These are phyloP conservation scores for Diospyros kaki DNA, from an alignment of 148 eudicot genomes.

Conservation along the genomic window DNA sequence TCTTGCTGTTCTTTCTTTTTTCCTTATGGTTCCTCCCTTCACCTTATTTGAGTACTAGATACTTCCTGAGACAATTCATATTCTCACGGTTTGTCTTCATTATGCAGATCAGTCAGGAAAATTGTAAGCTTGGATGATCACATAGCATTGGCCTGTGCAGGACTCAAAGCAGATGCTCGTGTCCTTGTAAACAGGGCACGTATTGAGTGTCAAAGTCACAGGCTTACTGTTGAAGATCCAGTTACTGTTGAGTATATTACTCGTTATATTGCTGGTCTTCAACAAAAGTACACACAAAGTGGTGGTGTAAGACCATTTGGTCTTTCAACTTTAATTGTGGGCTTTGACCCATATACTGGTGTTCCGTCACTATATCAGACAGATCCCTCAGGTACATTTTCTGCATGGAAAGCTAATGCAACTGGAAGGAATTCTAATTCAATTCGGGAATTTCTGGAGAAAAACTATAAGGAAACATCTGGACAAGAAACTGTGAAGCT, in stretches of 20 bases:
- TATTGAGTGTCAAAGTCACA: constrained; percentile 95
- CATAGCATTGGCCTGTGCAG: constrained; percentile 97
- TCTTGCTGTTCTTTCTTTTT: too few relatives aligned
- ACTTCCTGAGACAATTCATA: neutral
- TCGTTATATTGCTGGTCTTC: constrained; percentile 97
- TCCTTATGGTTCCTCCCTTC: too few relatives aligned
- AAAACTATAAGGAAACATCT: constrained; percentile 92
- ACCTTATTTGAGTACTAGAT: neutral
- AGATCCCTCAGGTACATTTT: constrained; percentile 98
- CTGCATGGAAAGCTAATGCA: constrained; percentile 99
- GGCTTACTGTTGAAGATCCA: constrained; percentile 92
- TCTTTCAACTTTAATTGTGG: constrained; percentile 96
- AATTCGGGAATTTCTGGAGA: constrained; percentile 82
- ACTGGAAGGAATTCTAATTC: constrained; percentile 99
- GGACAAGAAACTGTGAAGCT: constrained; percentile 92
- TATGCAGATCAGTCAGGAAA: constrained; percentile 78
- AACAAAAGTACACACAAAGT: constrained; percentile 98
- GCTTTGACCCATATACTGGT: constrained; percentile 84
- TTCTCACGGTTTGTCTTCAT: constrained; percentile 6
- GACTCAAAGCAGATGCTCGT: constrained; percentile 98
- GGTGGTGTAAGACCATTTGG: constrained; percentile 99
- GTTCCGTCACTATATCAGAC: constrained; percentile 92
- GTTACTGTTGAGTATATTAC: constrained; percentile 96
- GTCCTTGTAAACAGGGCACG: constrained; percentile 93
- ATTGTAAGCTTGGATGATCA: constrained; percentile 89